Base-by-base conservation (phyloP, 208 protist species). In the Wallacemonas collosoma region DNA sequence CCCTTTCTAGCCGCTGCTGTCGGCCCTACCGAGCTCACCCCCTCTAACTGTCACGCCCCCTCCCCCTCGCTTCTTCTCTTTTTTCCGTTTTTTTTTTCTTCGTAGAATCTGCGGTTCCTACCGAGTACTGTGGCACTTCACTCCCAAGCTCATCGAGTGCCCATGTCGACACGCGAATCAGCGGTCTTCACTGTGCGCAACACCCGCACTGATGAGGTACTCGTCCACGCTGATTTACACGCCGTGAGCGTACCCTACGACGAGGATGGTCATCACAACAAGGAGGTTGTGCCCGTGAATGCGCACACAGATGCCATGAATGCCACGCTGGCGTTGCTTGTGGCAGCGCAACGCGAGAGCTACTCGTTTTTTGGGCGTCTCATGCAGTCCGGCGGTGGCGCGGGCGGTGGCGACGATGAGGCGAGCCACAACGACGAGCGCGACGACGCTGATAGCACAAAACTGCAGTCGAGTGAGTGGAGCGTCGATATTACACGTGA, bases 291-390 rank as follows among this genome's bases (percentile, higher is more conserved):
- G 40, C n/a, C 60, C 15, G 11, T 11, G 17, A 53, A 8, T 44
- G 6, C 68, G 3, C 68, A 55, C 1, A 80, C 73, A 1, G 68
- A 56, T 35, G 71, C 80, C 39, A 89, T 84, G 71, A 80, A 79
- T 7, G 79, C 80, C 17, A 68, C 79, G 36, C 66, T 93, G 6
- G 68, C 73, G 38, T 88, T 93, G 67, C 75, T 93, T 53, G 54
- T 71, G 3, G 81, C 82, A 35, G 82, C 79, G 15, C 85, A 90
- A 60, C 64, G 76, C 58, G 78, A 75, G 63, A 89, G 85, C 68
- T 90, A 93, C 64, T 72, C 76, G 9, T 73, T 87, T n/a, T 93
- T 93, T 71, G 85, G 88, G 44, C 73, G 79, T 1, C 64, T 79
- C 56, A 82, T 68, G 54, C 71, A 9, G 68, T 63, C 35, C 71